These are phyloP conservation scores for Amanita brunnescens DNA, from an alignment of 768 basidiomycete genomes.

Conservation along the genomic window DNA sequence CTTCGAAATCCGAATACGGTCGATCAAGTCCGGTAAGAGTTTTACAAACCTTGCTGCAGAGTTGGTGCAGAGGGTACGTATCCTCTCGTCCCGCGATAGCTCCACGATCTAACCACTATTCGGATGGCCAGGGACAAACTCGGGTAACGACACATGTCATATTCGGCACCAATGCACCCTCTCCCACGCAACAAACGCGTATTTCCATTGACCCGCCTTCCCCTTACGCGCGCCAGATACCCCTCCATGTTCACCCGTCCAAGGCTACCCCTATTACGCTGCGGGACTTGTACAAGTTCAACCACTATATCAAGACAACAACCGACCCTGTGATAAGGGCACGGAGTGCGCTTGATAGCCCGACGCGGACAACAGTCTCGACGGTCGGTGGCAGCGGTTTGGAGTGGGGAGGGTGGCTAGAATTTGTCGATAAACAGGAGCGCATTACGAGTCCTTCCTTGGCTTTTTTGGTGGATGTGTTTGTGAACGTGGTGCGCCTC, in stretches of 20 bases:
- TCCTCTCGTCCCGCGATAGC: not conserved
- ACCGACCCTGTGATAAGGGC: too few species aligned
- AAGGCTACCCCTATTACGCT: constrained; percentile 10
- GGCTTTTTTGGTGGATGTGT: constrained; percentile 50
- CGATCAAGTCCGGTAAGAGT: constrained; percentile 38
- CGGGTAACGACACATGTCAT: constrained; percentile 41
- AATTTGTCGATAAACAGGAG: constrained; percentile 33
- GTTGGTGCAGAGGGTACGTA: constrained; percentile 44
- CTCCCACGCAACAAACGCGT: not conserved
- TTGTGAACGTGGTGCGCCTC: constrained; percentile 35
- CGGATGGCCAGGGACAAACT: constrained; percentile 32
- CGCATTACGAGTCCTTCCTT: constrained; percentile 38
- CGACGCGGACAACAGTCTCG: constrained; percentile 8
- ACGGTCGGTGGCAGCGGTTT: constrained; percentile 44
- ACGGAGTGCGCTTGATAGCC: too few species aligned
- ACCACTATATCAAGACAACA: constrained; percentile 9
- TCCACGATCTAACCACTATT: too few species aligned
- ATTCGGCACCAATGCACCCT: too few species aligned
- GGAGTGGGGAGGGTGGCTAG: constrained; percentile 54
- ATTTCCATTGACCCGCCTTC: constrained; percentile 33
- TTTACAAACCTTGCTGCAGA: constrained; percentile 54
- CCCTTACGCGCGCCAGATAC: constrained; percentile 42
- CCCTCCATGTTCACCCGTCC: too few species aligned
- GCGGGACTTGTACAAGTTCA: not conserved
- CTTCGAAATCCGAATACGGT: constrained; percentile 40